Base-by-base conservation (phyloP, 352 stramenopile species). In the Globisporangium uncinulatum region DNA sequence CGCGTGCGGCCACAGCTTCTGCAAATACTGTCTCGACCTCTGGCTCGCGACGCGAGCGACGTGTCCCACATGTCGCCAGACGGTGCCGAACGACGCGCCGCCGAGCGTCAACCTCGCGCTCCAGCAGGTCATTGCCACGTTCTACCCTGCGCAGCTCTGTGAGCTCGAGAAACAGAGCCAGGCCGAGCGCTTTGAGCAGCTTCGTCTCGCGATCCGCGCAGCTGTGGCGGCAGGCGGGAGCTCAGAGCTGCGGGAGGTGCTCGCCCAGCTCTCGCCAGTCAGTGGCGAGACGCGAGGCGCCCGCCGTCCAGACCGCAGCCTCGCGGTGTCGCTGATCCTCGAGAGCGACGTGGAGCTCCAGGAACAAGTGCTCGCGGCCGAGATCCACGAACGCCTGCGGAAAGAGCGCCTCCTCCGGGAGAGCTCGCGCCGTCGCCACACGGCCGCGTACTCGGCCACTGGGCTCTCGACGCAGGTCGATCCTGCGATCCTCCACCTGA, bases 1-100 rank as follows among this genome's bases (percentile, higher is more conserved):
- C 24, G 39, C 63, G 39, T 79, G 71, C 21, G 71, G 71, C 43
- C 71, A 79, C 59, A 76, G 68, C 60, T 79, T 79, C 47, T 79
- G 71, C 63, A 70, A 70, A 51, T 69, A 62, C 36, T 79, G 71
- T 14, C 54, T 79, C 20, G 63, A 74, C n/a, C 52, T 74, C 31
- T 79, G 71, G 71, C 63, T 76, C 53, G 60, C 59, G 53, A 70
- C 59, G 56, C 73, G 68, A 53, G 39, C 59, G 14, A 74, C 51
- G 54, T 79, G 71, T 43, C 71, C 71, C 11, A 66, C 71, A 48
- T 79, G 71, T 57, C 71, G 71, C 45, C 57, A 70, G 10, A 21
- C 56, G 21, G 54, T 45, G 21, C 41, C 48, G 37, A 50, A 29
- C 19, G 20, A 51, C 3, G 39, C 45, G 32, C 34, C 49, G 2